Percentiles rank a stretch among this genome's conserved stretches.
These are phyloP conservation scores for Hibiscus trionum DNA, from an alignment of 345 rosid genomes.

Conservation along the genomic window DNA sequence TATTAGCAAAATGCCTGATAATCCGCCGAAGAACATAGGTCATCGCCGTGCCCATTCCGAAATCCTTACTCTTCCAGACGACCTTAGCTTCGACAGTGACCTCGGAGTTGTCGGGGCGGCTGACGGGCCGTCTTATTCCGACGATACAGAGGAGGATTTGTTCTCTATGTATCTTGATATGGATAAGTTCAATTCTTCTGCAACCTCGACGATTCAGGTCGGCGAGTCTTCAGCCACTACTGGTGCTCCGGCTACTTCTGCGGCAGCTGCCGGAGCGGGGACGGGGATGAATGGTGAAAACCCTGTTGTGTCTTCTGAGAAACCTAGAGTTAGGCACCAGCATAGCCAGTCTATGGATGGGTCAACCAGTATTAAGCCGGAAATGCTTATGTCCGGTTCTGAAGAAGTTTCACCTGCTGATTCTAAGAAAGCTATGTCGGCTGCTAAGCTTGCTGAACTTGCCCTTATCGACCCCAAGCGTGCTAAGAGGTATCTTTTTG, in stretches of 20 bases:
- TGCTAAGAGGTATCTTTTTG: slow-evolving; percentile 66
- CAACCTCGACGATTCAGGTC: slow-evolving; percentile 54
- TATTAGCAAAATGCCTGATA: slow-evolving; percentile 78
- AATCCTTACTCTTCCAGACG: slow-evolving; percentile 85
- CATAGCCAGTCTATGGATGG: slow-evolving; percentile 95
- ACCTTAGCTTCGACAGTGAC: slow-evolving; percentile 83
- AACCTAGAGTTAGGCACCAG: slow-evolving; percentile 85
- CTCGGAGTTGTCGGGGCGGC: slow-evolving; percentile 76
- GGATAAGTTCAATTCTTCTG: slow-evolving; percentile 82
- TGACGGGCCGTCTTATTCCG: slow-evolving; percentile 73
- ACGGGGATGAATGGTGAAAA: slow-evolving; percentile 16
- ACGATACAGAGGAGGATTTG: slow-evolving; percentile 82
- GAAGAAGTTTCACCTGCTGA: slow-evolving; percentile 52
- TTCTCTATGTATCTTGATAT: slow-evolving; percentile 78
- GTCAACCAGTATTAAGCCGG: slow-evolving; percentile 62
- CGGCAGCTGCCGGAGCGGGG: slow-evolving; percentile 11
- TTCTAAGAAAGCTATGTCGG: slow-evolving; percentile 78
- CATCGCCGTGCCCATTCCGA: slow-evolving; percentile 96
- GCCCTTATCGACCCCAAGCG: slow-evolving; percentile 94
- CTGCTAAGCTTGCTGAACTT: slow-evolving; percentile 97
- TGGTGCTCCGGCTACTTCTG: slow-evolving; percentile 20
- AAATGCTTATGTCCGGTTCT: slow-evolving; percentile 68
- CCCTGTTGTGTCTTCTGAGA: slow-evolving; percentile 42
- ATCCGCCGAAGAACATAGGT: slow-evolving; percentile 71
- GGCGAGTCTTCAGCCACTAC: slow-evolving; percentile 44